Percentiles rank a stretch among this genome's conserved stretches.
Conservation (phyloP, 1,284 basidiomycete species). For the Trichosporon inkin region DNA sequence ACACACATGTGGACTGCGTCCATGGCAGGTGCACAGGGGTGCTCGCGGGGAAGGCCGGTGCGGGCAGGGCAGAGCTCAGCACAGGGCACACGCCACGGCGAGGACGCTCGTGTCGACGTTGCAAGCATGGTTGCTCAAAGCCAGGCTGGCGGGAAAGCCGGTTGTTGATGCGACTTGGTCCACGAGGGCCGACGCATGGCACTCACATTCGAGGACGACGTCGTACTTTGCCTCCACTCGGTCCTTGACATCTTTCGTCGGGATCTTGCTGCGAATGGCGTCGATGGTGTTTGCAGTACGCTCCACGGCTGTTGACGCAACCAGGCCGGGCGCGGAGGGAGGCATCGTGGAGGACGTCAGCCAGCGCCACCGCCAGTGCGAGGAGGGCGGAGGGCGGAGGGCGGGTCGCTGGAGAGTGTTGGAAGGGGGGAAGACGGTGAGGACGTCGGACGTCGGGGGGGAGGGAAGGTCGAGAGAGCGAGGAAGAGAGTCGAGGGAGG, state of each 20-base stretch:
- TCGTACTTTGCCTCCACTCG: constrained; percentile 33
- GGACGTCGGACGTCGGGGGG: neutral
- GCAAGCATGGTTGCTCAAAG: neutral
- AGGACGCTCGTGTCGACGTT: neutral
- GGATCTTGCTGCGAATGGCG: constrained; percentile 13
- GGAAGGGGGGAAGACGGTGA: neutral
- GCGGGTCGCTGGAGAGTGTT: too few relatives aligned
- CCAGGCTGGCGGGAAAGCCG: too few relatives aligned
- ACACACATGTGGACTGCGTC: neutral
- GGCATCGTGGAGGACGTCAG: neutral
- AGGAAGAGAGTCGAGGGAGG: neutral
- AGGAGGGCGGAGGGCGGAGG: too few relatives aligned
- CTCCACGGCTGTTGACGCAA: neutral
- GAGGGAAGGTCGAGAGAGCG: neutral
- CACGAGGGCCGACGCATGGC: neutral
- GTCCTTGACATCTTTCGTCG: constrained; percentile 6
- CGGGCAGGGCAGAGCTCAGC: neutral
- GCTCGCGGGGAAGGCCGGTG: neutral
- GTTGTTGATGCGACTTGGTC: neutral
- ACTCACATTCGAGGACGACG: constrained; percentile 41
- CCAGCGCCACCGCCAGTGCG: neutral
- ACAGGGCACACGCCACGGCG: neutral
- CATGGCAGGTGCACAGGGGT: neutral
- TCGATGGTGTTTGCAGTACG: constrained; percentile 6
- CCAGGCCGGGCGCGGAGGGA: neutral